Evolutionary conservation across 2,329 filamentous ascomycete genomes (phyloP), one percentile per base, ranked within the genome.

Genomic region (Calonectria leucothoes): DNA sequence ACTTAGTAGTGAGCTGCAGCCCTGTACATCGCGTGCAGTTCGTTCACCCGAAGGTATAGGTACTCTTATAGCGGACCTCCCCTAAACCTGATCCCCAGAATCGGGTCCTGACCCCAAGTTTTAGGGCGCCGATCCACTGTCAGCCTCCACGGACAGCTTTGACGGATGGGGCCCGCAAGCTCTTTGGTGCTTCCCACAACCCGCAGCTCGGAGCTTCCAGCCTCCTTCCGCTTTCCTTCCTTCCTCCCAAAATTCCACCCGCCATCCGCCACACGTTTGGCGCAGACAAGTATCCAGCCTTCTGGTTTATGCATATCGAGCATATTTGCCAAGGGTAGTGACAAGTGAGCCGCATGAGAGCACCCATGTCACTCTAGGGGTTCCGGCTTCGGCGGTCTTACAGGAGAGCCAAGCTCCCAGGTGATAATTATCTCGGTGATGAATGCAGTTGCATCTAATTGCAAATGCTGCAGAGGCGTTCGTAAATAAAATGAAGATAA

Each of bases 121-220:
- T 59, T 68, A 72, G 70, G 65, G 65, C 59, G 61, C 35, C 59
- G 65, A 72, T 72, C 70, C 70, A 69, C 70, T 72, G 59, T 45
- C 66, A 66, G 52, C 59, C 59, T 69, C 57, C 57, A 51, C 51
- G 68, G 59, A 35, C 59, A 72, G 70, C 59, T 52, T 42, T 52
- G 55, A 39, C 37, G 37, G 25, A 20, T 42, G 59, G 59, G 66
- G 55, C 52, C 66, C 39, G 29, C 27, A 15, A 59, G 66, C 66
- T 69, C 66, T 69, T 29, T 37, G 39, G 52, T 20, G 33, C 35
- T 48, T 27, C 64, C 51, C 65, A 52, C 61, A 64, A 31, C 48
- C 52, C 37, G 35, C 42, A 33, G 29, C n/a, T 37, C 33, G 15
- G 66, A 69, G 66, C 66, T 69, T 69, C 70, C 70, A 72, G 59